Percentiles rank a stretch among this genome's conserved stretches.
Conservation (phyloP, 805 yeast genomes). For the Kodamaea laetipori region DNA sequence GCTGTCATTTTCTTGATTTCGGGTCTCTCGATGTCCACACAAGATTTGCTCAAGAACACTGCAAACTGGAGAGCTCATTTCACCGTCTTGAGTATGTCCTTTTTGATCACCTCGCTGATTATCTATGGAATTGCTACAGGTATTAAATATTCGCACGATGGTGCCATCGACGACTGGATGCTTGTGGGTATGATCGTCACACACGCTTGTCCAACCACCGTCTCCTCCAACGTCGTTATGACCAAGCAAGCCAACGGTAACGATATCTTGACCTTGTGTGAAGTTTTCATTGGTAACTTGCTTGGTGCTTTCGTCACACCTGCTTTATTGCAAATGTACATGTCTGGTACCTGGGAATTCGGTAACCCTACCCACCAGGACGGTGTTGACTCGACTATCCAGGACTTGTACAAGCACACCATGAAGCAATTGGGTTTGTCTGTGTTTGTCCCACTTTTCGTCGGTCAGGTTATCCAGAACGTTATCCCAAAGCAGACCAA, state of each 20-base stretch:
- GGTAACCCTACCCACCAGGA: conserved; percentile 72
- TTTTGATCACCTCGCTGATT: conserved; percentile 68
- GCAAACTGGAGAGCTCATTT: conserved; percentile 82
- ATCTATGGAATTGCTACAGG: conserved; percentile 75
- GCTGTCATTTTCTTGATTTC: conserved; percentile 81
- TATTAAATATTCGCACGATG: conserved; percentile 56
- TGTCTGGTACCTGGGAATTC: conserved; percentile 60
- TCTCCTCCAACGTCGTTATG: conserved; percentile 90
- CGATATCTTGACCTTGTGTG: conserved; percentile 74
- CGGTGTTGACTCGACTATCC: conserved; percentile 48
- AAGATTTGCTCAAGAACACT: conserved; percentile 60
- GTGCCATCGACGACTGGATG: conserved; percentile 70
- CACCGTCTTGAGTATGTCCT: conserved; percentile 65
- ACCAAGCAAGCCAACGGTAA: conserved; percentile 85
- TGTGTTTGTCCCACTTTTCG: conserved; percentile 81
- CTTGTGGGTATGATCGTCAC: conserved; percentile 81
- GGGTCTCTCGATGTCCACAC: conserved; percentile 76
- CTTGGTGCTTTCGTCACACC: conserved; percentile 89
- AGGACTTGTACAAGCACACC: conserved; percentile 65
- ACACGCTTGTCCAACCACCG: conserved; percentile 89
- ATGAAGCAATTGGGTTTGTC: conserved; percentile 87
- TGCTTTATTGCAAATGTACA: conserved; percentile 74
- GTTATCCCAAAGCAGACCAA: conserved; percentile 64
- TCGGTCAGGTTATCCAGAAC: conserved; percentile 84
- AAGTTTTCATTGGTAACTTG: conserved; percentile 82